phyloP scores from a whole-genome alignment of 2,329 filamentous ascomycete species.

The Diaporthe amygdali region DNA sequence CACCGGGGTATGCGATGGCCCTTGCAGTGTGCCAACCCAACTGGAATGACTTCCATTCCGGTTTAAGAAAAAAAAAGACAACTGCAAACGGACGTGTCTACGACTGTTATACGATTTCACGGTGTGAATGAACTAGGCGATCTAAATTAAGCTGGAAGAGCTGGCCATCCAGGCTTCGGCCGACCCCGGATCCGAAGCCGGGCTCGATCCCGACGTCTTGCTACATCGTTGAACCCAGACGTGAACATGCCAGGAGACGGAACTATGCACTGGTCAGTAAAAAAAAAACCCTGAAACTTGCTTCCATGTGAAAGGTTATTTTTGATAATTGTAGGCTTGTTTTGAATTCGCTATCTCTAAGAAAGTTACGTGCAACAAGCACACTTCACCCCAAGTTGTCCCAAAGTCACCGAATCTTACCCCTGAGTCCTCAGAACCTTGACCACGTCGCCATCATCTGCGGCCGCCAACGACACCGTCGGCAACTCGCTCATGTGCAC shows the following conservation, averaged over 20 bases:
- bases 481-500: constrained; percentile 29
- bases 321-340: neutral
- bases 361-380: neutral
- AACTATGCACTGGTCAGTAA: no score
- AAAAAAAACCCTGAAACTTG: no score
- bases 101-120: no score
- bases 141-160: neutral
- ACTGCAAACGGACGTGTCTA: neutral
- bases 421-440: neutral
- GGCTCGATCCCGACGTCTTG: neutral
- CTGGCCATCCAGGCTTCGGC: neutral
- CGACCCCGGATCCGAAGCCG: neutral
- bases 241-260: no score
- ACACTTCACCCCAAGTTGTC: neutral
- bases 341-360: neutral
- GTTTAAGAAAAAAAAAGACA: neutral
- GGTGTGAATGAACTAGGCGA: neutral
- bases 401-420: neutral
- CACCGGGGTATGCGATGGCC: neutral
- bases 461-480: neutral
- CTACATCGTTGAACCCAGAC: neutral
- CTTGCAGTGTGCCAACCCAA: neutral
- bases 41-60: neutral
- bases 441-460: neutral
- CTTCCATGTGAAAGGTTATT: no score